These are phyloP conservation scores for Populus ilicifolia DNA, from an alignment of 345 rosid genomes.

Conservation along the genomic window DNA sequence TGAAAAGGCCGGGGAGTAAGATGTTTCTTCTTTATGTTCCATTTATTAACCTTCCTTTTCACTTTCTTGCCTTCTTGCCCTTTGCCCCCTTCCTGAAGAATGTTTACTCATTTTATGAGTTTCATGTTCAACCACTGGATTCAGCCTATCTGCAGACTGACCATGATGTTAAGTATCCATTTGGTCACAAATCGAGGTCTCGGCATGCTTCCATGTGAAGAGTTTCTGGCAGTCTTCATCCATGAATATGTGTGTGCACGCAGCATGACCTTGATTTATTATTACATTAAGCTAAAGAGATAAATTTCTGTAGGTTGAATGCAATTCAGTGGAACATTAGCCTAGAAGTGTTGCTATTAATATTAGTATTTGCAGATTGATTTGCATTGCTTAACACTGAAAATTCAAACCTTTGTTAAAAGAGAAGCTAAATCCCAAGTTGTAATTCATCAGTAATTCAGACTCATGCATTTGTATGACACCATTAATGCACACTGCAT, in stretches of 20 bases:
- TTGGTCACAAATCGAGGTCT: background rate
- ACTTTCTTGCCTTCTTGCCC: background rate
- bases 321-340: background rate
- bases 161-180: background rate
- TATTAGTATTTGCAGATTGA: background rate
- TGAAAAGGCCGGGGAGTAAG: slow-evolving; percentile 96
- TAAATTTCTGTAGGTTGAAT: background rate
- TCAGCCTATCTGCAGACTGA: background rate
- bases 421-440: background rate
- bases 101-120: background rate
- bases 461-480: background rate
- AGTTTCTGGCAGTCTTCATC: too few relatives aligned
- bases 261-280: background rate
- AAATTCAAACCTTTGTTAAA: background rate
- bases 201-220: background rate
- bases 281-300: background rate
- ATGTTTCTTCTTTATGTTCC: slow-evolving; percentile 6
- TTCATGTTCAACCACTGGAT: slow-evolving; percentile 2
- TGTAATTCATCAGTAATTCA: background rate
- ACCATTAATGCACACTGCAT: background rate
- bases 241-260: too few relatives aligned
- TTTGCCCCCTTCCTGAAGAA: slow-evolving; percentile 1
- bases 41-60: background rate
- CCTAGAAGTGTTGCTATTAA: background rate
- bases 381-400: background rate